These are phyloP conservation scores for Zymoseptoria crescenta DNA, from an alignment of 2,329 filamentous ascomycete species.

Conservation along the genomic window DNA sequence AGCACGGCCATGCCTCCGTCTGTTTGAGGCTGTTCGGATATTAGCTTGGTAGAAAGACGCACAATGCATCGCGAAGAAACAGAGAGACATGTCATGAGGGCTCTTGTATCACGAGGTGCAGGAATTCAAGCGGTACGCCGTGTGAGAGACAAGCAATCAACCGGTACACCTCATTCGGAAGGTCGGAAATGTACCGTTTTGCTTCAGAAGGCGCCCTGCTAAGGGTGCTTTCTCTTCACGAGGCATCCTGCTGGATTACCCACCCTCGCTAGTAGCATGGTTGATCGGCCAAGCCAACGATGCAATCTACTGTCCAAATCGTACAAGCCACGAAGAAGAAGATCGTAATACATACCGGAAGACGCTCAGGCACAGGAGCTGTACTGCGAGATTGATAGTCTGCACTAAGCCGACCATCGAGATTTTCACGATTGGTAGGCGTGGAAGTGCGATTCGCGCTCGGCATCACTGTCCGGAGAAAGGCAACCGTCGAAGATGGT, in stretches of 20 bases:
- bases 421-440: constrained; percentile 1
- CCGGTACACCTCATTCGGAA: no score
- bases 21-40: neutral
- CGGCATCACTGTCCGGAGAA: constrained; percentile 18
- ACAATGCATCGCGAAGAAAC: neutral
- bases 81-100: neutral
- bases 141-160: no score
- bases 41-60: neutral
- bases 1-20: constrained; percentile 17
- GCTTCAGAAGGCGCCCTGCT: no score
- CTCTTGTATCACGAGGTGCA: neutral
- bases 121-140: no score
- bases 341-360: constrained; percentile 2
- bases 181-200: no score
- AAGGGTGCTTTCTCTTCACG: no score
- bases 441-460: constrained; percentile 11
- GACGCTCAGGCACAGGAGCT: constrained; percentile 11
- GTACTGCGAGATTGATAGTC: constrained; percentile 6
- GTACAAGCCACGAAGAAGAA: no score
- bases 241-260: no score
- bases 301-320: no score
- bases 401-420: neutral
- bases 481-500: constrained; percentile 21
- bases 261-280: no score
- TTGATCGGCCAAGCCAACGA: no score